phyloP scores from a whole-genome alignment of 805 yeast genomes.

The Candida multigemmis region DNA sequence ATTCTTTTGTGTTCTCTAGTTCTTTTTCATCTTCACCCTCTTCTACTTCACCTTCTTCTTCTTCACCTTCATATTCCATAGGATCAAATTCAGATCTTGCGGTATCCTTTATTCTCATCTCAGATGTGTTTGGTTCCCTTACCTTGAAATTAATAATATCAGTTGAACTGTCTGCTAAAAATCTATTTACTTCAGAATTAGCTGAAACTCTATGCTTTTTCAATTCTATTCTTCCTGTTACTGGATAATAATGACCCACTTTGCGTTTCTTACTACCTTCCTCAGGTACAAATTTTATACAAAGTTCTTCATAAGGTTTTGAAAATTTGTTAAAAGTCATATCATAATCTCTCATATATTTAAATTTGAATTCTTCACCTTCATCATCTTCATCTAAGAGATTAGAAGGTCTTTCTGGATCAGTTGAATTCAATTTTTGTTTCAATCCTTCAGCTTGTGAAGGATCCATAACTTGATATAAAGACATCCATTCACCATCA shows the following conservation, averaged over 20 bases:
- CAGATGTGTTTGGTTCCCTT: slow-evolving; percentile 67
- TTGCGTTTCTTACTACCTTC: slow-evolving; percentile 31
- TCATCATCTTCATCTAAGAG: slow-evolving; percentile 37
- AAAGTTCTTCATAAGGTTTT: slow-evolving; percentile 53
- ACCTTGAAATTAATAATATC: slow-evolving; percentile 55
- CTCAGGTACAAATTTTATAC: slow-evolving; percentile 46
- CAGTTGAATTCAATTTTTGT: slow-evolving; percentile 26
- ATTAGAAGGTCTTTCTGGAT: slow-evolving; percentile 32
- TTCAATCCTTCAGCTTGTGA: slow-evolving; percentile 16
- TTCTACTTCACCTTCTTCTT: slow-evolving; percentile 37
- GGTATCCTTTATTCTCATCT: slow-evolving; percentile 58
- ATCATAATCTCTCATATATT: slow-evolving; percentile 73
- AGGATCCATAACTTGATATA: slow-evolving; percentile 18
- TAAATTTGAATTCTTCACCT: slow-evolving; percentile 33
- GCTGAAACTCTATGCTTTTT: slow-evolving; percentile 76
- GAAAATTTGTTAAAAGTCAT: slow-evolving; percentile 44
- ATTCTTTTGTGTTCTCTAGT: slow-evolving; percentile 4
- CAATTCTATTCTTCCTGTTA: slow-evolving; percentile 68
- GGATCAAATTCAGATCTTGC: slow-evolving; percentile 68
- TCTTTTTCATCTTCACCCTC: slow-evolving; percentile 19
- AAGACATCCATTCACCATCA: slow-evolving; percentile 71
- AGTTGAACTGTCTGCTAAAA: slow-evolving; percentile 45
- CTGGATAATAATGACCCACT: slow-evolving; percentile 69
- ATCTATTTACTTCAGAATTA: slow-evolving; percentile 41
- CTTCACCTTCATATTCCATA: slow-evolving; percentile 63